Percentiles rank a stretch among this genome's conserved stretches.
Conservation (phyloP, 805 yeast genomes). For the Cyberlindnera subsufficiens region DNA sequence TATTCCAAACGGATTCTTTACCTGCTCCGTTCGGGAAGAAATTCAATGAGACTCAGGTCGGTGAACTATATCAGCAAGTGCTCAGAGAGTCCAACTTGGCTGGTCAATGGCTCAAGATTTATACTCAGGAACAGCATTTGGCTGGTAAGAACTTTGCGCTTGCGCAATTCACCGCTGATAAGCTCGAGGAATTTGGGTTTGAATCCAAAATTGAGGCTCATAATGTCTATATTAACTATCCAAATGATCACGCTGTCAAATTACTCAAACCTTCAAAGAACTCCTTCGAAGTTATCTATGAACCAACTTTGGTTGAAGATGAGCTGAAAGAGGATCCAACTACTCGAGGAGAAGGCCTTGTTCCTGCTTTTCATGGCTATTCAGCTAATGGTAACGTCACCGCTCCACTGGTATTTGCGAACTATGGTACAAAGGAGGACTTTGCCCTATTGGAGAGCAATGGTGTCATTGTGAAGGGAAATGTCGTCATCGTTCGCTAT, state of each 20-base stretch:
- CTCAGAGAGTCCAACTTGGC: constrained; percentile 30
- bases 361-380: constrained; percentile 74
- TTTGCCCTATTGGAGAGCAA: constrained; percentile 39
- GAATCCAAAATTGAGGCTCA: constrained; percentile 47
- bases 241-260: constrained; percentile 46
- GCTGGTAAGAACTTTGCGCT: constrained; percentile 47
- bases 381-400: constrained; percentile 74
- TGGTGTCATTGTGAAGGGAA: constrained; percentile 48
- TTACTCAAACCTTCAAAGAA: constrained; percentile 26
- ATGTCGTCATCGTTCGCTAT: constrained; percentile 62
- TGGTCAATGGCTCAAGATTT: constrained; percentile 47
- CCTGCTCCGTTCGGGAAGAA: background rate
- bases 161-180: constrained; percentile 53
- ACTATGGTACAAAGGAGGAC: constrained; percentile 62
- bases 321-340: constrained; percentile 44
- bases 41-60: constrained; percentile 2
- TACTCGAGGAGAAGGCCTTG: constrained; percentile 35
- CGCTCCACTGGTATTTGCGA: constrained; percentile 57
- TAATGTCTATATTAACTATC: constrained; percentile 60
- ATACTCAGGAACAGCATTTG: constrained; percentile 49
- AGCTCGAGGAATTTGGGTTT: constrained; percentile 58
- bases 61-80: constrained; percentile 21
- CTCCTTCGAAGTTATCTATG: constrained; percentile 29
- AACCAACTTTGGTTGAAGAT: constrained; percentile 51
- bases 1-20: too few species aligned